Evolutionary conservation across 2,329 filamentous ascomycete species (phyloP), one percentile per base, ranked within the genome.

Genomic region (Alternaria viburni): DNA sequence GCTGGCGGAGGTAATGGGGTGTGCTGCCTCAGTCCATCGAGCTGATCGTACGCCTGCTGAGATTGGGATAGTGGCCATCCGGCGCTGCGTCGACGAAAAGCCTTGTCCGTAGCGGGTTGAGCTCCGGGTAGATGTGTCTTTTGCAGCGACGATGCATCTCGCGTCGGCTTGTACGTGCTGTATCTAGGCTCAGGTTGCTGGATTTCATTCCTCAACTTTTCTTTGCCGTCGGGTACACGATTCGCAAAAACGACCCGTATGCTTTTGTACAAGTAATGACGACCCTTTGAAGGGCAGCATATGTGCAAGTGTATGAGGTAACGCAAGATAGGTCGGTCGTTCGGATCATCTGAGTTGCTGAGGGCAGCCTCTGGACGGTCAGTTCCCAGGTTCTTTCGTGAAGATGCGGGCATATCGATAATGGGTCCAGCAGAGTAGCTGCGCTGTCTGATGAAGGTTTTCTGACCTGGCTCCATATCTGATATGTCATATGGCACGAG

Each of bases 181-280:
- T 93, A 99, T 19, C 90, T 88, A 19, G 96, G 96, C 70, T 97
- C 93, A 0, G 95, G 95, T 63, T 92, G 86, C 41, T 96, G 93
- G 6, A 95, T 90, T 77, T 99, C 96, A 74, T 96, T 97, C 30
- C 90, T 87, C 43, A 99, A 85, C 75, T 91, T 95, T 80, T 98
- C 95, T 77, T 97, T 97, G 44, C 93, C 95, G 72, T 98, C 96
- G 0, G 96, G 95, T 0, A 97, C 95, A 25, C 96, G 89, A 76
- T 98, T 98, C 57, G 96, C 96, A 77, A 99, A 99, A 4, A 99
- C 95, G 36, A 98, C 93, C 13, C 96, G 90, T 62, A 98, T 91
- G 71, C 89, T 93, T 73, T 96, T 96, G 83, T 98, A 96, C 6
- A 99, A 84, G 73, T 93, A 98, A 78, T 90, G 97, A 12, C 94